phyloP scores from a whole-genome alignment of 495 filamentous ascomycete species.

The Talaromyces ruber region DNA sequence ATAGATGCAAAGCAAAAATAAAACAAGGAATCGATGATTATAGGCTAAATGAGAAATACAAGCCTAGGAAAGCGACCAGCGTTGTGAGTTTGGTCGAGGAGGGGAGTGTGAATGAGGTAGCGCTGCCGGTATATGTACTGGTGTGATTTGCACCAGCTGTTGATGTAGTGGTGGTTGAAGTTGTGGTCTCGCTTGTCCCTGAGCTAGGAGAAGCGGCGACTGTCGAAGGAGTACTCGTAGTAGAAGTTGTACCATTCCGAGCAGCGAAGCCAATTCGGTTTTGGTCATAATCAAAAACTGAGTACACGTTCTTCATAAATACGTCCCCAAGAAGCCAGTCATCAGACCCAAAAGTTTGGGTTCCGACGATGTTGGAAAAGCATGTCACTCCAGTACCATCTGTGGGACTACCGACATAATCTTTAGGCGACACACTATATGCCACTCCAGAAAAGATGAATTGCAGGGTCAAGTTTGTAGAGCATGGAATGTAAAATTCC shows the following conservation, averaged over 20 bases:
- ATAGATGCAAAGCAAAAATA: neutral
- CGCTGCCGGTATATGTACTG: neutral
- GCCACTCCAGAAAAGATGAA: constrained; percentile 47
- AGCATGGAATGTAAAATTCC: constrained; percentile 63
- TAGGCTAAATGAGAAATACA: neutral
- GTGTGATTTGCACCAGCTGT: neutral
- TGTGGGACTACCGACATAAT: constrained; percentile 52
- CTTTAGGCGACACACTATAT: constrained; percentile 57
- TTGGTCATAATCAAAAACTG: constrained; percentile 65
- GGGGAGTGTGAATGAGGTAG: neutral
- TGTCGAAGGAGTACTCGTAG: neutral
- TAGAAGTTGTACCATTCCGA: constrained; percentile 8
- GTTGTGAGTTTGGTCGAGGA: neutral
- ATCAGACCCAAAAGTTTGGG: constrained; percentile 34
- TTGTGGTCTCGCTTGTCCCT: neutral
- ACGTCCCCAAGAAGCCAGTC: constrained; percentile 75
- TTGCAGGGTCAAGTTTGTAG: constrained; percentile 43
- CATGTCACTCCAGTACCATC: constrained; percentile 38
- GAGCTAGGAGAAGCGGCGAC: neutral
- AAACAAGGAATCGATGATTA: neutral
- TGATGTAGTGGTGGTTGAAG: neutral
- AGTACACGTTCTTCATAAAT: constrained; percentile 87
- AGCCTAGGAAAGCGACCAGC: neutral
- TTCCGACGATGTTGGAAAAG: constrained; percentile 52
- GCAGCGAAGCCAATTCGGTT: constrained; percentile 30